Percentiles rank a stretch among this genome's conserved stretches.
Conservation (phyloP, 2,329 filamentous ascomycete genomes). For the Zymoseptoria brevis region DNA sequence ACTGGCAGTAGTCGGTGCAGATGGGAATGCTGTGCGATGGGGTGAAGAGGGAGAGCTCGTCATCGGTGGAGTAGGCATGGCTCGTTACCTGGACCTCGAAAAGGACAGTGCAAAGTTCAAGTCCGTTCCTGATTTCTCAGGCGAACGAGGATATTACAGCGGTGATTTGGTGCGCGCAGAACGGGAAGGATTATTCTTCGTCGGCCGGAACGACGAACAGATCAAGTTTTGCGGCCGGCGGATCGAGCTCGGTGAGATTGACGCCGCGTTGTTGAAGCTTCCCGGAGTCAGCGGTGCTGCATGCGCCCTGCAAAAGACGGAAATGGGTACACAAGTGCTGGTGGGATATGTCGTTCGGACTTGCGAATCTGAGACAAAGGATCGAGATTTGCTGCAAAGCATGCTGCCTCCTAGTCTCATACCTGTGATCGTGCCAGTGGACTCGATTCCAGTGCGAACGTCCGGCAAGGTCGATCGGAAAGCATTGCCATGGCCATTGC, state of each 20-base stretch:
- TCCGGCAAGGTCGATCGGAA: conserved; percentile 5
- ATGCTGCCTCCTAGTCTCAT: conserved; percentile 6
- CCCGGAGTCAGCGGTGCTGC: neutral
- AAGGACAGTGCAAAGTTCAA: conserved; percentile 7
- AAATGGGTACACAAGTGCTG: conserved; percentile 5
- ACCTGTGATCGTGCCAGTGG: conserved; percentile 5
- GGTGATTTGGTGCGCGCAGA: conserved; percentile 10
- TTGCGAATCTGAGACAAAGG: neutral
- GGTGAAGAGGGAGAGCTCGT: conserved; percentile 5
- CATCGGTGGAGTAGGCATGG: conserved; percentile 6
- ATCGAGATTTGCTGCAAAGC: conserved; percentile 4
- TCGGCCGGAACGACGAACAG: conserved; percentile 73
- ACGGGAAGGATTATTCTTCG: conserved; percentile 37
- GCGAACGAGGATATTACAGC: conserved; percentile 12
- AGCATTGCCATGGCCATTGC: conserved; percentile 4
- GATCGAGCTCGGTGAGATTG: conserved; percentile 87
- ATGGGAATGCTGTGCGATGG: conserved; percentile 3
- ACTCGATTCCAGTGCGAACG: conserved; percentile 2
- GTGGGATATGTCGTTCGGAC: conserved; percentile 6
- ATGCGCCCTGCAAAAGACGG: conserved; percentile 4
- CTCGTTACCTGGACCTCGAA: conserved; percentile 5
- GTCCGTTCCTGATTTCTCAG: neutral
- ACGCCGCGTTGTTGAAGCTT: conserved; percentile 39
- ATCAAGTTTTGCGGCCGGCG: conserved; percentile 92
- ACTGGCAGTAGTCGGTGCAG: conserved; percentile 1